Conservation (phyloP, 495 filamentous ascomycete species). For the Penicillium herquei region DNA sequence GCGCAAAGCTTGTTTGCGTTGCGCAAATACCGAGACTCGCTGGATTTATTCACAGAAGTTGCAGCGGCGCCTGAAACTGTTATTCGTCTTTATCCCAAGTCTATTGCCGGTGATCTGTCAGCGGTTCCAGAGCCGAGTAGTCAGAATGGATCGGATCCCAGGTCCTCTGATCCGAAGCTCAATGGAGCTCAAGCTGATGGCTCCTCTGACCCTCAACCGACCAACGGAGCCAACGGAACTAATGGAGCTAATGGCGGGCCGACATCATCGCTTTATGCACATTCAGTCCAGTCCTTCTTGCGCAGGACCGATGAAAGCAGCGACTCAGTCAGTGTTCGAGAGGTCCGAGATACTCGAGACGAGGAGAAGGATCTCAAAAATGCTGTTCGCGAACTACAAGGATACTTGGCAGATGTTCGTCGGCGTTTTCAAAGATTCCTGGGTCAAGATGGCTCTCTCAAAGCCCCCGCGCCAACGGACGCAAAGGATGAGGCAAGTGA, state of each 20-base stretch:
- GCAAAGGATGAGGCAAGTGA: conserved; percentile 49
- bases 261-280: conserved; percentile 26
- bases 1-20: conserved; percentile 79
- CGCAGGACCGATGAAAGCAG: conserved; percentile 40
- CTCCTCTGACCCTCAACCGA: conserved; percentile 21
- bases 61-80: conserved; percentile 87
- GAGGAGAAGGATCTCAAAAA: conserved; percentile 58
- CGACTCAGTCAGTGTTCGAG: conserved; percentile 47
- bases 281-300: conserved; percentile 62
- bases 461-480: conserved; percentile 52
- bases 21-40: conserved; percentile 79
- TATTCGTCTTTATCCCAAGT: conserved; percentile 76
- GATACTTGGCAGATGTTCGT: conserved; percentile 81
- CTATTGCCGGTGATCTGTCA: conserved; percentile 81
- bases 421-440: conserved; percentile 78
- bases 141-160: conserved; percentile 44
- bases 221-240: conserved; percentile 10
- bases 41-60: conserved; percentile 88
- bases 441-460: conserved; percentile 71
- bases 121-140: conserved; percentile 48
- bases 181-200: conserved; percentile 29
- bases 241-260: background rate
- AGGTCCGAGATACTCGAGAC: conserved; percentile 5
- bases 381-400: conserved; percentile 76
- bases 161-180: conserved; percentile 36